phyloP scores from a whole-genome alignment of 2,329 filamentous ascomycete species.

The Verticillium klebahnii region DNA sequence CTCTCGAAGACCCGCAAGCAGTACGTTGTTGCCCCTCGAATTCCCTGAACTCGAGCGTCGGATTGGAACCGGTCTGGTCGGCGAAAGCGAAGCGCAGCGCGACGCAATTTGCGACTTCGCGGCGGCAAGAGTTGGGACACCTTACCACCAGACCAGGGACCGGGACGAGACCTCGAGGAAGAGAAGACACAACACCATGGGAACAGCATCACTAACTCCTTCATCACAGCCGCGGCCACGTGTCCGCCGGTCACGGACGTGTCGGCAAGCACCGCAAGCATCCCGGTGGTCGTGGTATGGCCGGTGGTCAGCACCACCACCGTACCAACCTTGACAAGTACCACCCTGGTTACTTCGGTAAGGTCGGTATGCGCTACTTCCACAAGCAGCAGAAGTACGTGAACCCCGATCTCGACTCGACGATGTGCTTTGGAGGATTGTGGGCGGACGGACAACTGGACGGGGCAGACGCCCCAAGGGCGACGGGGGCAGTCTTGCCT shows the following conservation, averaged over 20 bases:
- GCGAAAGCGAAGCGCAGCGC: neutral
- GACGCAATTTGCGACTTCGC: neutral
- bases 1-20: conserved; percentile 74
- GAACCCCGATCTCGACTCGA: conserved; percentile 3
- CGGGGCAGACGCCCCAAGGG: neutral
- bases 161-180: neutral
- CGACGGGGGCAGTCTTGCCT: neutral
- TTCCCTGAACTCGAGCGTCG: neutral
- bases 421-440: neutral
- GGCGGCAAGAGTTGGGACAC: neutral
- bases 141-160: neutral
- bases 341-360: conserved; percentile 83
- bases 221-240: conserved; percentile 78
- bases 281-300: conserved; percentile 77
- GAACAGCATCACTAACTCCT: neutral
- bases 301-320: conserved; percentile 99
- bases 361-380: conserved; percentile 94
- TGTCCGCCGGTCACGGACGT: conserved; percentile 97
- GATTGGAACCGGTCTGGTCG: neutral
- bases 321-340: conserved; percentile 80
- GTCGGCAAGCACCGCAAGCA: conserved; percentile 98
- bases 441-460: neutral
- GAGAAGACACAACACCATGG: neutral
- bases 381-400: conserved; percentile 75
- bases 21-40: conserved; percentile 43